A percentile compares a stretch with the other conserved stretches of the same genome.
Evolutionary conservation across 257 asterid species (phyloP).

Genomic region (Nicotiana obtusifolia): DNA sequence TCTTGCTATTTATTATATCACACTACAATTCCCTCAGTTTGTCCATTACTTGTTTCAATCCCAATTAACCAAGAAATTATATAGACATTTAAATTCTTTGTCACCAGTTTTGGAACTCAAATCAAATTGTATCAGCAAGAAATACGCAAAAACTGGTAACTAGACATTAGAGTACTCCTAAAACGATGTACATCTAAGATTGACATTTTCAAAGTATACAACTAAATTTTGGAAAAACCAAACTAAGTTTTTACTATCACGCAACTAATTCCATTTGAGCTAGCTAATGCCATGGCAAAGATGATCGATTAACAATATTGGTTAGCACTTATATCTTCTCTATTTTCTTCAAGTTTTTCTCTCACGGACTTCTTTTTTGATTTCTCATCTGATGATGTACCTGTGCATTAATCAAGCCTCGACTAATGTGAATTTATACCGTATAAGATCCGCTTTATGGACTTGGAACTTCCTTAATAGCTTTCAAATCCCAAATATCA

Average conservation of each 20-base stretch:
- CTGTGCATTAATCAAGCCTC: no score
- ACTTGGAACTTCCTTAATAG: conserved; percentile 13
- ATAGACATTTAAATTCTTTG: neutral
- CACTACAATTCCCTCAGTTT: no score
- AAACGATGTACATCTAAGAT: neutral
- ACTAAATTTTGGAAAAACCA: neutral
- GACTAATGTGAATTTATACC: no score
- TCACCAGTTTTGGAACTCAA: neutral
- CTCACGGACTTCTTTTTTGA: neutral
- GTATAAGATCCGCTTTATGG: neutral
- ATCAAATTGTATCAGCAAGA: neutral
- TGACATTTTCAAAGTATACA: neutral
- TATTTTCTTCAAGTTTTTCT: neutral
- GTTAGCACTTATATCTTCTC: no score
- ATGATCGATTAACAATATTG: no score
- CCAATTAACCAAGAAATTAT: neutral
- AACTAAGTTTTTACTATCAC: no score
- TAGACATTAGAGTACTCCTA: neutral
- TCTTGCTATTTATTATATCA: no score
- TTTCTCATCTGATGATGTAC: no score
- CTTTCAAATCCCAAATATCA: conserved; percentile 52
- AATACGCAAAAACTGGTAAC: no score
- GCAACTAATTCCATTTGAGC: no score
- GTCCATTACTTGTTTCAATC: neutral
- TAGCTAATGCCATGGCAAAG: no score